Evolutionary conservation across 2,329 filamentous ascomycete genomes (phyloP).

Genomic region (Chaetomium olivaceum): DNA sequence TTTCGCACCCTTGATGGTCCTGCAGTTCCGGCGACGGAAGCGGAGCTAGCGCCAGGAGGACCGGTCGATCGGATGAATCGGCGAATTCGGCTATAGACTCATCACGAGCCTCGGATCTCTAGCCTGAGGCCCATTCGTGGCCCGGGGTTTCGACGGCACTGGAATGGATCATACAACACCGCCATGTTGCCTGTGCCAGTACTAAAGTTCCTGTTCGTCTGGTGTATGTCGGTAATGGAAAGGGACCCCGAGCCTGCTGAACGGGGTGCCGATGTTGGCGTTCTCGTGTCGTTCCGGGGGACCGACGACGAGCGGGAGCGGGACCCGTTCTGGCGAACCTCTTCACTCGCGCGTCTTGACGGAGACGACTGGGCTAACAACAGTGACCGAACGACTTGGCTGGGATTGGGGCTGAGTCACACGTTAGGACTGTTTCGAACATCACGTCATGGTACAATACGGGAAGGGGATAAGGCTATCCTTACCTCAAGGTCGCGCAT

Average conservation of each 20-base stretch:
- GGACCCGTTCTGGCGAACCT: constrained; percentile 42
- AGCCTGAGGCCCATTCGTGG: constrained; percentile 46
- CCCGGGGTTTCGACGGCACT: constrained; percentile 39
- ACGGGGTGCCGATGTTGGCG: constrained; percentile 38
- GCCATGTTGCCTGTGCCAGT: constrained; percentile 32
- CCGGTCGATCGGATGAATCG: constrained; percentile 88
- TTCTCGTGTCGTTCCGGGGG: constrained; percentile 41
- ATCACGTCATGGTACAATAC: not conserved
- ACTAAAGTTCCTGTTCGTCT: constrained; percentile 22
- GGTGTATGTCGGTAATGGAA: constrained; percentile 36
- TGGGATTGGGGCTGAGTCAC: constrained; percentile 34
- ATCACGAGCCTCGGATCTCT: constrained; percentile 71
- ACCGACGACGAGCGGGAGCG: constrained; percentile 54
- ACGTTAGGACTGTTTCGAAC: constrained; percentile 2
- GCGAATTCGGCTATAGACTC: constrained; percentile 82
- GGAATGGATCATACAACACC: constrained; percentile 39
- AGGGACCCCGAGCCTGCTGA: constrained; percentile 43
- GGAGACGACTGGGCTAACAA: constrained; percentile 44
- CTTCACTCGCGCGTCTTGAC: constrained; percentile 49
- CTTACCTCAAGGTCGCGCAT: constrained; percentile 75
- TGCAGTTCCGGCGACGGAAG: constrained; percentile 32
- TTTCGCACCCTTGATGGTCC: constrained; percentile 38
- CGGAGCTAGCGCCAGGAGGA: constrained; percentile 53
- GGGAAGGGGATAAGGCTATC: constrained; percentile 22
- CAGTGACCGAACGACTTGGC: constrained; percentile 45